A percentile compares a stretch with the other conserved stretches of the same genome.
phyloP scores from a whole-genome alignment of 2,329 filamentous ascomycete species.

The Cladophialophora carrionii region DNA sequence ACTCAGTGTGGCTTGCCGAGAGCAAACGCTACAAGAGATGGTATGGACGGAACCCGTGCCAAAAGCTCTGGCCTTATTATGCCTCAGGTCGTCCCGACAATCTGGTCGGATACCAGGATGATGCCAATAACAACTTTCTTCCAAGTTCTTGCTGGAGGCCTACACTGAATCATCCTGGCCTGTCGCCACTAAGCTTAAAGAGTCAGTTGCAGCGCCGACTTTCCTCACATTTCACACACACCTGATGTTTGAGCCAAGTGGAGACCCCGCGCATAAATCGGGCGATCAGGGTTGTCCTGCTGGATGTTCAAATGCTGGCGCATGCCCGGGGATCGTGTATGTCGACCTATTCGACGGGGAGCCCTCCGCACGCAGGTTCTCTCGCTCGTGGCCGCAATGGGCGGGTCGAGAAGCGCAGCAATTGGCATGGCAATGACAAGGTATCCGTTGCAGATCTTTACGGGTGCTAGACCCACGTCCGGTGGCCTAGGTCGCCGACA shows the following conservation, averaged over 20 bases:
- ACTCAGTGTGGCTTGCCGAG: not conserved
- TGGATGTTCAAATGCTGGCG: not conserved
- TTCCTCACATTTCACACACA: not conserved
- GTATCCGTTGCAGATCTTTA: not conserved
- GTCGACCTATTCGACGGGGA: not conserved
- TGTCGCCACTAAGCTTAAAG: not conserved
- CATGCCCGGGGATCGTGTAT: not conserved
- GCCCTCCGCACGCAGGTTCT: not conserved
- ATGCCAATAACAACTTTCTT: not conserved
- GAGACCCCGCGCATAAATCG: not conserved
- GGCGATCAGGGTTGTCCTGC: not conserved
- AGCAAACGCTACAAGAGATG: conserved; percentile 1
- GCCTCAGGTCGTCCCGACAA: conserved; percentile 19
- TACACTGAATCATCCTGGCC: not conserved
- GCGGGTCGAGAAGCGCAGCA: not conserved
- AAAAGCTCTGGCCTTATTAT: conserved; percentile 18
- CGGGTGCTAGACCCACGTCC: not conserved
- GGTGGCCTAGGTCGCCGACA: not conserved
- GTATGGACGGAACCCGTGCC: conserved; percentile 10
- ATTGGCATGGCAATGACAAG: not conserved
- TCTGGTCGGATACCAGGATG: conserved; percentile 4
- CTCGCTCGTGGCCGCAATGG: not conserved
- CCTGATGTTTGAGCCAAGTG: conserved; percentile 5
- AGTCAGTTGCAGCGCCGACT: not conserved
- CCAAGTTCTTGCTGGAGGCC: not conserved